Base-by-base conservation (phyloP, 2,329 filamentous ascomycete genomes). In the Colletotrichum zoysiae region DNA sequence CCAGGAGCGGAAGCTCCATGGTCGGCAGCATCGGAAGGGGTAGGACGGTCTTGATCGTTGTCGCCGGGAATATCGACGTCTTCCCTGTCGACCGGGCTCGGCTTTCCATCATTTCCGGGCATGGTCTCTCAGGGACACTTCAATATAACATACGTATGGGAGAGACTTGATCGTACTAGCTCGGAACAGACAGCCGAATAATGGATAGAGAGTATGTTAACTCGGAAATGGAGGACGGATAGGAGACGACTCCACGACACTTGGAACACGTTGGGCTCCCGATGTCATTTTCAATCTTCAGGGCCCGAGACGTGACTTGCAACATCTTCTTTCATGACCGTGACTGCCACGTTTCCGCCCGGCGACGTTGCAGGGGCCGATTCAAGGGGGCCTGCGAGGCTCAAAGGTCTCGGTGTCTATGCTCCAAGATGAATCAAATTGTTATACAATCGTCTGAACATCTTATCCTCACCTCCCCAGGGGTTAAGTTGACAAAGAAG, bases 401-500 rank as follows among this genome's bases (percentile, higher is more conserved):
- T 44, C 48, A 64, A 64, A 64, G 50, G 12, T 16, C 6, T 35
- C 23, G 48, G n/a, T 35, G 50, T 33, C 26, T 12, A 23, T 64
- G 61, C 50, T 46, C 12, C 14, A 5, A 14, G 26, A 44, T 16
- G 23, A 56, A 16, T 30, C 9, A 44, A n/a, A 18, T 14, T 18
- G 8, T 12, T 26, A n/a, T 9, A 55, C 11, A 20, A 30, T 33
- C 16, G 30, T 9, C 14, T 26, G 35, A 2, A 9, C 30, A 33
- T 8, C 20, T 7, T 30, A 7, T 53, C 35, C 35, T 18, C 4
- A 2, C 40, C 40, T 14, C 14, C 16, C 30, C 12, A 44, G 35
- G 18, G 23, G 12, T 64, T 16, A 26, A 23, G 18, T 35, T 33
- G 48, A 64, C 38, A 64, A 64, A 64, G 50, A 55, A 33, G 3